These are phyloP conservation scores for Prinsepia uniflora DNA, from an alignment of 306 rosid genomes.

Conservation along the genomic window DNA sequence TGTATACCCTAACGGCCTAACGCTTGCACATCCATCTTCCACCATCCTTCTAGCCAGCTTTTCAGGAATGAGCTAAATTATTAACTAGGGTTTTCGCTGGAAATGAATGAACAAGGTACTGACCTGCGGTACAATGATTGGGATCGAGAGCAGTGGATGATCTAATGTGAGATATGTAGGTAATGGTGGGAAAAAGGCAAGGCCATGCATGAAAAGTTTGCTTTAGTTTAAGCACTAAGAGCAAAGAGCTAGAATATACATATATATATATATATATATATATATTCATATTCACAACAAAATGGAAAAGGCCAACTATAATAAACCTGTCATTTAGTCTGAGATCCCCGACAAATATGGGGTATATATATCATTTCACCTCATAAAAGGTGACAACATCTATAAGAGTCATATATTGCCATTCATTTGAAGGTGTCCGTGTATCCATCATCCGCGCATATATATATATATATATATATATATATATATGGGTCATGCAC, in stretches of 20 bases:
- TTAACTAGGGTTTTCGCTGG: neutral
- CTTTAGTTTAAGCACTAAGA: constrained; percentile 21
- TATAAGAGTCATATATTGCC: too few relatives aligned
- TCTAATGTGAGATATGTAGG: neutral
- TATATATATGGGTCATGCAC: constrained; percentile 31
- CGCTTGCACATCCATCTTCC: too few relatives aligned
- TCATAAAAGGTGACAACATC: constrained; percentile 17
- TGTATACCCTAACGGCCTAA: too few relatives aligned
- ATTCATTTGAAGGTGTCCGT: too few relatives aligned
- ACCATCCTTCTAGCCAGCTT: too few relatives aligned
- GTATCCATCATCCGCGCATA: neutral
- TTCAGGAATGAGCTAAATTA: neutral
- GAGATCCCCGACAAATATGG: constrained; percentile 47
- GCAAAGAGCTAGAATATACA: neutral
- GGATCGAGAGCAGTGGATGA: neutral
- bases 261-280: too few relatives aligned
- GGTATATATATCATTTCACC: constrained; percentile 26
- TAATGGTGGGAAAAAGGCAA: constrained; percentile 11
- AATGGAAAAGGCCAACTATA: constrained; percentile 27
- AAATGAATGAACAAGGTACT: neutral
- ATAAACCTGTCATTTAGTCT: constrained; percentile 55
- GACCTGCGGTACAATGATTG: neutral
- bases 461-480: too few relatives aligned
- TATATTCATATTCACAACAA: constrained; percentile 24
- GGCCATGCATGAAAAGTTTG: constrained; percentile 19